A percentile compares a stretch with the other conserved stretches of the same genome.
Evolutionary conservation across 2,329 filamentous ascomycete species (phyloP).

Genomic region (Fusarium humuli): DNA sequence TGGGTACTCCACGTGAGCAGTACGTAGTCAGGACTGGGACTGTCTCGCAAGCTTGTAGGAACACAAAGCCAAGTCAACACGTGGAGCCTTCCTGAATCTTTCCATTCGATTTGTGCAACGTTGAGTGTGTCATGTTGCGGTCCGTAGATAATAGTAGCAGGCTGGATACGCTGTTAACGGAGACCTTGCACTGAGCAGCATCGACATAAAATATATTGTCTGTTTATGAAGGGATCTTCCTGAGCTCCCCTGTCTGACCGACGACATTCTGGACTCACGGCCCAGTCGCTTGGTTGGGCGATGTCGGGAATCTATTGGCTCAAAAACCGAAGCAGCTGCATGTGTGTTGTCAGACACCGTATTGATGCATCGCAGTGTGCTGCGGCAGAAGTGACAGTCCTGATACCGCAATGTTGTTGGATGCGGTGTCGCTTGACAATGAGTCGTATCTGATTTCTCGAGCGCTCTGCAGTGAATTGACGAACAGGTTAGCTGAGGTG

Average conservation of each 20-base stretch:
- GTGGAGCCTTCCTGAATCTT: conserved; percentile 46
- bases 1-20: conserved; percentile 49
- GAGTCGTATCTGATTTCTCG: conserved; percentile 24
- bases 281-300: conserved; percentile 41
- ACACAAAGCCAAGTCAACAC: conserved; percentile 46
- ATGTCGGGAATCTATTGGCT: conserved; percentile 35
- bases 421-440: conserved; percentile 10
- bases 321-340: conserved; percentile 32
- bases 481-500: conserved; percentile 40
- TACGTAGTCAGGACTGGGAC: conserved; percentile 39
- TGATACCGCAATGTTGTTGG: conserved; percentile 2
- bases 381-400: conserved; percentile 30
- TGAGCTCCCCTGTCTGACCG: conserved; percentile 31
- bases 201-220: conserved; percentile 17
- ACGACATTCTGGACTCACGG: conserved; percentile 29
- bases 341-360: conserved; percentile 42
- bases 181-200: not conserved
- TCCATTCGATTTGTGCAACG: conserved; percentile 44
- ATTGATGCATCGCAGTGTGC: conserved; percentile 37
- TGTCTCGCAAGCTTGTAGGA: conserved; percentile 43
- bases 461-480: conserved; percentile 25
- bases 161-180: not conserved
- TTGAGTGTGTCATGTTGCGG: conserved; percentile 27
- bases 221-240: conserved; percentile 1
- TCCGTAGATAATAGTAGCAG: conserved; percentile 30